These are phyloP conservation scores for Solanum okadae DNA, from an alignment of 257 asterid genomes.

Conservation along the genomic window DNA sequence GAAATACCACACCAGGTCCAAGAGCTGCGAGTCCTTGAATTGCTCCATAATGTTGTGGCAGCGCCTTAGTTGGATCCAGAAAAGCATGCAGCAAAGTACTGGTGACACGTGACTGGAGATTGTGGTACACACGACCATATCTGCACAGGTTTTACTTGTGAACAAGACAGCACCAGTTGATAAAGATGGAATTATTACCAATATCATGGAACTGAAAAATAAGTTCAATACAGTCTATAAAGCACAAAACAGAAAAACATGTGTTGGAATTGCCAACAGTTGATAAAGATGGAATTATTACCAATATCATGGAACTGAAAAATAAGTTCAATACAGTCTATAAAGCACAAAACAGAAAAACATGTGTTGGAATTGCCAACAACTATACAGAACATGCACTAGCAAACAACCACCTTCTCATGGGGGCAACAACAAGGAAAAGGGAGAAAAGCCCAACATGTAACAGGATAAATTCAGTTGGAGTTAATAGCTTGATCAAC, in stretches of 20 bases:
- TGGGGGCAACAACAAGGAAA: not conserved
- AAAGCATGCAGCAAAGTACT: slow-evolving; percentile 71
- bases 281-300: not conserved
- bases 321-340: not conserved
- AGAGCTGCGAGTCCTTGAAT: slow-evolving; percentile 90
- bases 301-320: not conserved
- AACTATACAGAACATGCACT: not conserved
- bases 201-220: not conserved
- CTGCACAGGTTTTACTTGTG: not conserved
- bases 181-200: not conserved
- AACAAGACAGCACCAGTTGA: not conserved
- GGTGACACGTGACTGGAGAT: slow-evolving; percentile 85
- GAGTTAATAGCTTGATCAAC: not conserved
- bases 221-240: not conserved
- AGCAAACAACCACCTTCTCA: not conserved
- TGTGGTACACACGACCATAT: slow-evolving; percentile 68
- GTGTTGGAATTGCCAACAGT: not conserved
- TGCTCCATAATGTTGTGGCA: slow-evolving; percentile 97
- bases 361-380: not conserved
- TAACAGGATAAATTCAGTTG: not conserved
- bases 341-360: not conserved
- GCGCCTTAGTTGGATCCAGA: slow-evolving; percentile 80
- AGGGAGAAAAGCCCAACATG: not conserved
- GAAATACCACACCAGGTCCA: slow-evolving; percentile 80
- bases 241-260: not conserved